Conservation (phyloP, 2,329 filamentous ascomycete genomes). For the Colletotrichum trifolii region DNA sequence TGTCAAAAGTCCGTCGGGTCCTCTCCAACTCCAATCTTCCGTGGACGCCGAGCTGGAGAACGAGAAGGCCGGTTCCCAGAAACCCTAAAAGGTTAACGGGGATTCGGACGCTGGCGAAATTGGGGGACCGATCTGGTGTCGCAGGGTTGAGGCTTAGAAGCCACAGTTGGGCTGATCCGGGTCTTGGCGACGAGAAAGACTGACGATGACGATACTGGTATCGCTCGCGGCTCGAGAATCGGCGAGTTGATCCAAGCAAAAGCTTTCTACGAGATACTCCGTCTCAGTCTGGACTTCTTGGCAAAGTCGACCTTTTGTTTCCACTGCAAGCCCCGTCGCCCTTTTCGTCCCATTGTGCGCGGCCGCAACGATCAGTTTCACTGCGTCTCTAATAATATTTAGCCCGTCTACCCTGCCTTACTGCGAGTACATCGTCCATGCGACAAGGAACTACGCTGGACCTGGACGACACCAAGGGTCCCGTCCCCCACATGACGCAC, state of each 20-base stretch:
- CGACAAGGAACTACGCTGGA: constrained; percentile 9
- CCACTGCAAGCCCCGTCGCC: neutral
- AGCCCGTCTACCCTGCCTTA: constrained; percentile 1
- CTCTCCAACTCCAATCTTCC: too few relatives aligned
- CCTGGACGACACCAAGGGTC: neutral
- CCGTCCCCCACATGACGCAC: constrained; percentile 19
- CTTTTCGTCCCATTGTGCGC: constrained; percentile 21
- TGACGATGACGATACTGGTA: constrained; percentile 4
- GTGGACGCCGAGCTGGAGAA: too few relatives aligned
- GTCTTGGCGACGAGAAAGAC: constrained; percentile 18
- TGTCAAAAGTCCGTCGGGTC: too few relatives aligned
- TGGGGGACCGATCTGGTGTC: constrained; percentile 17
- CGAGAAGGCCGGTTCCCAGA: neutral
- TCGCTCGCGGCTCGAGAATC: constrained; percentile 4
- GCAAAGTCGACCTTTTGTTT: constrained; percentile 9
- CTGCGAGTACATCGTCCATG: constrained; percentile 2
- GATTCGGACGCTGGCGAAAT: neutral
- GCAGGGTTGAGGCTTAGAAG: constrained; percentile 31
- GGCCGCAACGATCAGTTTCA: constrained; percentile 16
- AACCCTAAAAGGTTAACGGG: constrained; percentile 7
- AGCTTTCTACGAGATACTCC: constrained; percentile 32
- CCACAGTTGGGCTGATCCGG: constrained; percentile 11
- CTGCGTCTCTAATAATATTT: constrained; percentile 16
- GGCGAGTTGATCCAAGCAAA: constrained; percentile 3
- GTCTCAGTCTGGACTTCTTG: constrained; percentile 16